Base-by-base conservation (phyloP, 2,329 filamentous ascomycete genomes). In the Uncinocarpus reesii region DNA sequence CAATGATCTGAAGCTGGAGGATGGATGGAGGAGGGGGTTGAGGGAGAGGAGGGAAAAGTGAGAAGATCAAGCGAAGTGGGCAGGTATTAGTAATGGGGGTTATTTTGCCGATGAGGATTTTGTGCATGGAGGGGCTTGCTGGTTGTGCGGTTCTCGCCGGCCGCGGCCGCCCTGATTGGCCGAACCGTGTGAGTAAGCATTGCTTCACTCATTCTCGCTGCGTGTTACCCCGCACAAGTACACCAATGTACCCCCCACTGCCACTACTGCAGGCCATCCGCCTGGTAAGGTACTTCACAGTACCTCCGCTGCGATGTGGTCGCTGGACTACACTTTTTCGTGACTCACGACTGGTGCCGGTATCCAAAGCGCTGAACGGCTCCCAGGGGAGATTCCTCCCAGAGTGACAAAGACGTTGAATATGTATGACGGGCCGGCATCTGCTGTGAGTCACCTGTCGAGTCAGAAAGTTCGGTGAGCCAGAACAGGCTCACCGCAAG, bases 1-100 rank as follows among this genome's bases (percentile, higher is more conserved):
- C 51, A 53, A 55, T 49, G 55, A 53, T 48, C 55, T 55, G 56
- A 56, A 56, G 48, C 50, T 43, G 52, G 55, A 53, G 59, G 57
- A 50, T 52, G 51, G 46, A 48, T 51, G 32, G 49, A 47, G 13
- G 23, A 13, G 34, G 38, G 16, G 28, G 16, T 7, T 29, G 13
- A 35, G 13, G 26, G 34, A 28, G 15, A 37, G 23, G 32, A 16
- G 21, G 31, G 13, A 46, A 24, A 13, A 24, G 21, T 26, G 21
- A 21, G 34, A 38, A 29, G 35, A 51, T 28, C 35, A 44, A 41
- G 53, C 51, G 55, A 60, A 60, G 56, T 56, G 57, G 55, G 57
- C 53, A 57, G 56, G 56, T 54, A 48, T 51, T 48, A 47, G 49
- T 52, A 55, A 52, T 45, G 20, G 37, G 42, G n/a, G 54, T 56